These are phyloP conservation scores for Penicillium sp. DNA, from an alignment of 2,329 filamentous ascomycete species.

Conservation along the genomic window DNA sequence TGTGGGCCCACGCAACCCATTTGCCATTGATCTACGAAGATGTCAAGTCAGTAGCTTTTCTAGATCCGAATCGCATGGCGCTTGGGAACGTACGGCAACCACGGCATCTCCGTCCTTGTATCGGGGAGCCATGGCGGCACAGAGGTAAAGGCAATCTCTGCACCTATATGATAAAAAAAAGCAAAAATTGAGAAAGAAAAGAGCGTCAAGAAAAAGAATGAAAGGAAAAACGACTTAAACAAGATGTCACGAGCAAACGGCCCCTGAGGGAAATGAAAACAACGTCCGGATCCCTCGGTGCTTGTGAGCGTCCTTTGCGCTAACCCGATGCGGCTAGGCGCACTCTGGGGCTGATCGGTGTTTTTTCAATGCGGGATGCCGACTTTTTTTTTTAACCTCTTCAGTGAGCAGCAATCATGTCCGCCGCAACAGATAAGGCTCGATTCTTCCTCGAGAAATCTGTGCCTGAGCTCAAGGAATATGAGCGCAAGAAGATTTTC, in stretches of 20 bases:
- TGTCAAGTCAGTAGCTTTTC: conserved; percentile 27
- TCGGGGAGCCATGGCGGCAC: conserved; percentile 56
- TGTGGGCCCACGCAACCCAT: conserved; percentile 90
- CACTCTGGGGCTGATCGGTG: conserved; percentile 11
- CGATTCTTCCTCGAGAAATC: conserved; percentile 91
- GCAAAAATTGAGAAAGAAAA: conserved; percentile 12
- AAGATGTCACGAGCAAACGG: conserved; percentile 20
- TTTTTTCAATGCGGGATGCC: conserved; percentile 31
- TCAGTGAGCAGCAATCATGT: conserved; percentile 54
- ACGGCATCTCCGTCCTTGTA: conserved; percentile 62
- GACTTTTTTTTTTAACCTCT: conserved; percentile 26
- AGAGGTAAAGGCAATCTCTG: conserved; percentile 16
- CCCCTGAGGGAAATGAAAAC: conserved; percentile 31
- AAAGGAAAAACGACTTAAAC: conserved; percentile 24
- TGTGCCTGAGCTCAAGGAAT: conserved; percentile 87
- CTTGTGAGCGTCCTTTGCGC: conserved; percentile 14
- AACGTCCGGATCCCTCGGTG: conserved; percentile 24
- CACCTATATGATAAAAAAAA: conserved; percentile 13
- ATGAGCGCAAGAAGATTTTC: conserved; percentile 89
- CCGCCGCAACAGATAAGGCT: conserved; percentile 85
- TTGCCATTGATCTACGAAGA: conserved; percentile 68
- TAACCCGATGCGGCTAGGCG: conserved; percentile 23
- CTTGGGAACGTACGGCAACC: conserved; percentile 50
- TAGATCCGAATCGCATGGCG: conserved; percentile 8
- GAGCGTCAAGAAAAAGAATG: conserved; percentile 23